Evolutionary conservation across 192 early-diverging fungal species (phyloP), one percentile per base, ranked within the genome.

Genomic region (Coemansia sp.): DNA sequence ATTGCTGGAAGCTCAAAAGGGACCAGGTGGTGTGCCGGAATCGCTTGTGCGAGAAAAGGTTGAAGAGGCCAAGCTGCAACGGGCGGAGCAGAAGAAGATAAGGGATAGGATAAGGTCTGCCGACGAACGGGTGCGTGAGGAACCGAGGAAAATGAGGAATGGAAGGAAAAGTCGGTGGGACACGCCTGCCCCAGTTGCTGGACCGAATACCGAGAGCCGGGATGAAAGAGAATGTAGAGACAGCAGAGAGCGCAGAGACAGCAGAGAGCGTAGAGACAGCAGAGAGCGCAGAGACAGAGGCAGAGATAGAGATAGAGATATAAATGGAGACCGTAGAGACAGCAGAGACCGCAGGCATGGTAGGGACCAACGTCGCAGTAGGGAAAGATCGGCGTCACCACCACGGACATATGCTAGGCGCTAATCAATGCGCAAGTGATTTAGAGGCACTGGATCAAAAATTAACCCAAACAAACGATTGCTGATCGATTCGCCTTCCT

Each of bases 31-130:
- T 1, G 93, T 99, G 63, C 97, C 97, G 0, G 79, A 88, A 48
- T 78, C 83, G 42, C 90, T 97, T 74, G 68, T 99, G 51, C 94
- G 93, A 40, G 72, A 86, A 34, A 95, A 96, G 72, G 95, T 95
- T 68, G 86, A 91, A 40, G 91, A 97, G 72, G 73, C 97, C 9
- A 69, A 84, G 31, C 51, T 63, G 10, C 70, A 82, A 36, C 70
- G 71, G 9, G 68, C 67, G 21, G 70, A 77, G 35, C 60, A 82
- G 31, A 71, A 67, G 33, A 50, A 13, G 42, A 62, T 73, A 1
- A 66, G 31, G 23, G 79, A 48, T 2, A 43, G 36, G 10, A 77
- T 77, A 23, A 43, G 26, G 28, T 46, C 38, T 8, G 61, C 73
- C 0, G 68, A 76, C 10, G 16, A 34, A 23, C 62, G 74, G 10